A percentile compares a stretch with the other conserved stretches of the same genome.
Evolutionary conservation across 2,329 filamentous ascomycete genomes (phyloP).

Genomic region (Pyricularia grisea): DNA sequence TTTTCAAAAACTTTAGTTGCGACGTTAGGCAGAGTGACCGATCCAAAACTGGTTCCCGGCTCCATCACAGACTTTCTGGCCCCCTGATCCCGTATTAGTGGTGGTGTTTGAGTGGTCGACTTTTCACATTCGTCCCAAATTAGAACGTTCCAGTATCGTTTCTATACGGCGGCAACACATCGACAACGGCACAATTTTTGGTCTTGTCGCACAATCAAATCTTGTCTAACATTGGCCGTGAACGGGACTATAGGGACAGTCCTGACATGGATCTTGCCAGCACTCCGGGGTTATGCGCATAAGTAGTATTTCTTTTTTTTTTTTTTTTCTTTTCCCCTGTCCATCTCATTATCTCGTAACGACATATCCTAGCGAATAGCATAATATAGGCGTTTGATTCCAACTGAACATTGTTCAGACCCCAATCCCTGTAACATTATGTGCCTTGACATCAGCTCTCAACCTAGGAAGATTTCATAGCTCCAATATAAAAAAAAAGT

Average conservation of each 20-base stretch:
- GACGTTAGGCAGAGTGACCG: neutral
- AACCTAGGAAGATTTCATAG: neutral
- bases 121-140: neutral
- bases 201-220: neutral
- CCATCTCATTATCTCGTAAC: neutral
- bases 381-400: neutral
- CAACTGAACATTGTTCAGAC: neutral
- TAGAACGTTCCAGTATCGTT: neutral
- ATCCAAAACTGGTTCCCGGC: neutral
- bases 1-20: neutral
- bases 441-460: neutral
- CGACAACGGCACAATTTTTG: neutral
- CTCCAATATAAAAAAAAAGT: neutral
- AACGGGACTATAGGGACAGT: neutral
- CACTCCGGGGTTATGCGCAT: neutral
- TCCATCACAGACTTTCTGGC: constrained; percentile 2
- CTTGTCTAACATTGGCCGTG: neutral
- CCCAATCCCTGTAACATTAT: neutral
- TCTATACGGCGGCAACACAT: neutral
- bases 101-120: neutral
- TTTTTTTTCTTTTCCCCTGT: neutral
- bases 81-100: neutral
- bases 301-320: neutral
- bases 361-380: neutral
- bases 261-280: neutral